A percentile compares a stretch with the other conserved stretches of the same genome.
Conservation (phyloP, 2,329 filamentous ascomycete genomes). For the Hymenoscyphus albidus region DNA sequence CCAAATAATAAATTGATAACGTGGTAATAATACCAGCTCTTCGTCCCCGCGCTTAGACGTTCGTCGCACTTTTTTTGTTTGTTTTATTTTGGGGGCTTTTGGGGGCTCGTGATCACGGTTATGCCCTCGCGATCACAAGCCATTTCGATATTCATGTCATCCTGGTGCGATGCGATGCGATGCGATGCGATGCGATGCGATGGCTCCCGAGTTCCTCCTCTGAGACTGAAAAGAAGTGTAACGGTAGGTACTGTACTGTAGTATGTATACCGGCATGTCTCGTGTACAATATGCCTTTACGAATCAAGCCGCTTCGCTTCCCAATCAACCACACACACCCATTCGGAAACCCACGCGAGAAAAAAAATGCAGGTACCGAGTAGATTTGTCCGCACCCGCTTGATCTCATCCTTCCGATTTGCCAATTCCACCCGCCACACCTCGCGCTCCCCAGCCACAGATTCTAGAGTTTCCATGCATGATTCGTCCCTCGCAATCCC, state of each 20-base stretch:
- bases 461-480: background rate
- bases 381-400: background rate
- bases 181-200: too few relatives aligned
- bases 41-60: conserved; percentile 1
- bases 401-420: background rate
- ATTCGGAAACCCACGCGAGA: background rate
- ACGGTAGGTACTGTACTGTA: too few relatives aligned
- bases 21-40: background rate
- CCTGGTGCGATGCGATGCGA: too few relatives aligned
- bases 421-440: background rate
- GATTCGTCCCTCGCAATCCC: background rate
- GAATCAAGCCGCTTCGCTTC: background rate
- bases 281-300: conserved; percentile 1
- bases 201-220: background rate
- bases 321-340: background rate
- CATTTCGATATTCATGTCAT: background rate
- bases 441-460: background rate
- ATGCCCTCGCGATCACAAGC: background rate
- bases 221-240: too few relatives aligned
- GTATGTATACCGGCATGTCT: background rate
- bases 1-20: background rate
- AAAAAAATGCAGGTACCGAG: background rate
- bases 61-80: background rate
- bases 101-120: background rate
- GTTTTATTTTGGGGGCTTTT: too few relatives aligned